A percentile compares a stretch with the other conserved stretches of the same genome.
Evolutionary conservation across 768 basidiomycete species (phyloP).

Genomic region (Rubroboletus pulcherrimus): DNA sequence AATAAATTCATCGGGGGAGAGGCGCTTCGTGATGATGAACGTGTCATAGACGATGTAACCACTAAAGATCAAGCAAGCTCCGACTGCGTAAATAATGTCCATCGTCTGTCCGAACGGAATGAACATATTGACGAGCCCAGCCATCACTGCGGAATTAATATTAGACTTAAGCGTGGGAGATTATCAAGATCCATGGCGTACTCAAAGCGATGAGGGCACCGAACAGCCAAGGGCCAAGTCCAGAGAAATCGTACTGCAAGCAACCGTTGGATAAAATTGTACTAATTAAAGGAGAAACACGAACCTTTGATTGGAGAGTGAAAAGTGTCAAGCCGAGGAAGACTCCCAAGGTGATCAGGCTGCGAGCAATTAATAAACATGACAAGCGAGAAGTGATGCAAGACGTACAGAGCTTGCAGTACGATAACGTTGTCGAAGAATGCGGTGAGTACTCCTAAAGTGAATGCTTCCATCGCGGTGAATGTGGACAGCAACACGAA

Average conservation of each 20-base stretch:
- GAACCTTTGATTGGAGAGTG: slow-evolving; percentile 89
- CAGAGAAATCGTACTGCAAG: slow-evolving; percentile 85
- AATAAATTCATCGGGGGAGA: slow-evolving; percentile 93
- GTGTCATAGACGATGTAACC: slow-evolving; percentile 93
- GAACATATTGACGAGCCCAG: slow-evolving; percentile 79
- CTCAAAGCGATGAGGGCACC: slow-evolving; percentile 76
- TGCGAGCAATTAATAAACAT: slow-evolving; percentile 26
- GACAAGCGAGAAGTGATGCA: neutral
- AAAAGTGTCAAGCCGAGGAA: slow-evolving; percentile 93
- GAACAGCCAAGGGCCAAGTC: slow-evolving; percentile 88
- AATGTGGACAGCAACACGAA: slow-evolving; percentile 81
- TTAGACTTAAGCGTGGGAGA: neutral
- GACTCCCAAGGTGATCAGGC: slow-evolving; percentile 85
- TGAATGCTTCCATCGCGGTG: slow-evolving; percentile 87
- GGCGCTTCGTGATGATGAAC: slow-evolving; percentile 79
- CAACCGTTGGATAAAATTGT: neutral
- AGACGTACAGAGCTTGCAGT: slow-evolving; percentile 76
- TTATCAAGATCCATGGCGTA: slow-evolving; percentile 32
- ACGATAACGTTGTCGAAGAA: slow-evolving; percentile 72
- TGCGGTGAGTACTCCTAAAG: slow-evolving; percentile 80
- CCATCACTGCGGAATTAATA: slow-evolving; percentile 51
- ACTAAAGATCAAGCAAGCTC: slow-evolving; percentile 80
- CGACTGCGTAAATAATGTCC: slow-evolving; percentile 77
- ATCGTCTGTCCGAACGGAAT: slow-evolving; percentile 80
- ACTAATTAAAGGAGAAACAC: slow-evolving; percentile 9